A percentile compares a stretch with the other conserved stretches of the same genome.
Conservation (phyloP, 352 stramenopile species). For the Phytopythium aichiense region DNA sequence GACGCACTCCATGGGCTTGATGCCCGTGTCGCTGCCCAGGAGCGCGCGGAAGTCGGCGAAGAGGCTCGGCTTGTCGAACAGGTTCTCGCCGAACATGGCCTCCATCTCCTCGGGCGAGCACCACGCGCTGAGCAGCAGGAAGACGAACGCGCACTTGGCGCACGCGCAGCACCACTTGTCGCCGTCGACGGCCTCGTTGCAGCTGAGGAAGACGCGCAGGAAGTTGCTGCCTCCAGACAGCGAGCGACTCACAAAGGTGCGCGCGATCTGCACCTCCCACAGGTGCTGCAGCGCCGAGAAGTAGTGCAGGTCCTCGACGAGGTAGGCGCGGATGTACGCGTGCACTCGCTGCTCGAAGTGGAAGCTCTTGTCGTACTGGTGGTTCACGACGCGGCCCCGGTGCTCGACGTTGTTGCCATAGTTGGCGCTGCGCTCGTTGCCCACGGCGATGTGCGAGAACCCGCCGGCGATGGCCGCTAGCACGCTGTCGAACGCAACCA, state of each 20-base stretch:
- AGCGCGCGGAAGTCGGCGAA: conserved; percentile 25
- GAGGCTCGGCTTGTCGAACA: conserved; percentile 25
- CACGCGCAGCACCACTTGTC: conserved; percentile 39
- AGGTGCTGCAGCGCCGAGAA: conserved; percentile 40
- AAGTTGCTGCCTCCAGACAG: conserved; percentile 17
- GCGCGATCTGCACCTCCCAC: conserved; percentile 41
- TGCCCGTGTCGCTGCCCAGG: conserved; percentile 21
- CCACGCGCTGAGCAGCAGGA: conserved; percentile 35
- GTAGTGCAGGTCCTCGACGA: conserved; percentile 34
- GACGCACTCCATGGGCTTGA: conserved; percentile 45
- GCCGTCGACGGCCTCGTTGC: conserved; percentile 29
- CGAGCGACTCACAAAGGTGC: conserved; percentile 25
- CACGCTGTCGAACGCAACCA: conserved; percentile 37
- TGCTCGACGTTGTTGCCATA: conserved; percentile 34
- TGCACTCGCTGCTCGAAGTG: conserved; percentile 27
- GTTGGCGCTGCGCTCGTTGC: conserved; percentile 39
- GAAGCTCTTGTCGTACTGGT: conserved; percentile 51
- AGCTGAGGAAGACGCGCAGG: conserved; percentile 37
- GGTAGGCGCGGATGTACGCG: conserved; percentile 30
- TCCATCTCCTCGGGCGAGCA: conserved; percentile 16
- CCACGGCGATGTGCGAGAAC: conserved; percentile 31
- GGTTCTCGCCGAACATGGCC: conserved; percentile 30
- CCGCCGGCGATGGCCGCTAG: conserved; percentile 23
- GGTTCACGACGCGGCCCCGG: conserved; percentile 29
- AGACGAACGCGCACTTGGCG: conserved; percentile 42